Conservation (phyloP, 2,329 filamentous ascomycete genomes). For the Pezicula carpinea region DNA sequence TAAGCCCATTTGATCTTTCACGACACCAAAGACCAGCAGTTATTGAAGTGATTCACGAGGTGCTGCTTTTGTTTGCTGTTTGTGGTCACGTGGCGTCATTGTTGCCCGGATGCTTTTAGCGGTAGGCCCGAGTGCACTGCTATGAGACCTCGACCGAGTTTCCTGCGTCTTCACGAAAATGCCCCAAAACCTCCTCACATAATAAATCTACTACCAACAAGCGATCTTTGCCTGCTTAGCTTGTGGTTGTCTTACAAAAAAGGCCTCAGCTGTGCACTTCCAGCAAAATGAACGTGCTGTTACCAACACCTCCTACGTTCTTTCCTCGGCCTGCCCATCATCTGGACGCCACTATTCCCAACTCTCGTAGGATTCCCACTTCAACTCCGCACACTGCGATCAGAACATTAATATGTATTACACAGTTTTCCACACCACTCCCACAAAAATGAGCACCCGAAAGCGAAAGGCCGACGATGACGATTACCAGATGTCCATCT, state of each 20-base stretch:
- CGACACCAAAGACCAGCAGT: no score
- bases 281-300: constrained; percentile 55
- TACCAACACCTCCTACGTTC: constrained; percentile 51
- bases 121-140: no score
- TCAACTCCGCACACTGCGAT: constrained; percentile 34
- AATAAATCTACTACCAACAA: background rate
- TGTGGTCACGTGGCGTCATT: no score
- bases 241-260: background rate
- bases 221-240: background rate
- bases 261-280: background rate
- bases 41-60: no score
- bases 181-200: background rate
- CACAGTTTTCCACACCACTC: constrained; percentile 35
- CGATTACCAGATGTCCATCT: constrained; percentile 87
- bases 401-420: constrained; percentile 7
- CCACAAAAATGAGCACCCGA: constrained; percentile 44
- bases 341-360: constrained; percentile 44
- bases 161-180: background rate
- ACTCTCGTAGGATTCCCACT: constrained; percentile 40
- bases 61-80: no score
- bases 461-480: constrained; percentile 90
- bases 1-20: no score
- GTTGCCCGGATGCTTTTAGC: no score
- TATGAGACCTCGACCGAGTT: background rate
- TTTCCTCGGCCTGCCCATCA: constrained; percentile 53